Conservation (phyloP, 257 asterid species). For the Solanum phureja region DNA sequence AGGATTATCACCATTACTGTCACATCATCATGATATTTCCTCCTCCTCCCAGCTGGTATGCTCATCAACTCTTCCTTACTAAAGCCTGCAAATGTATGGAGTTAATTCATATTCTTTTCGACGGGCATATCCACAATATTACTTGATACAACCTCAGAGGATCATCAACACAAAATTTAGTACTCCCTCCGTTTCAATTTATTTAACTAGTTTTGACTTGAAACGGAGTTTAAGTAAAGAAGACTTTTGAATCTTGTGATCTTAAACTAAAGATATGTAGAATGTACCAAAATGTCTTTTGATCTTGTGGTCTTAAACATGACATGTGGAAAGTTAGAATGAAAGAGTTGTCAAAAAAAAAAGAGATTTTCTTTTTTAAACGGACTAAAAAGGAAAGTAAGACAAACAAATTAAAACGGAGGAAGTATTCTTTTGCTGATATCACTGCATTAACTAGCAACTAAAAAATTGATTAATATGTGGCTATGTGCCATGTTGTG, state of each 20-base stretch:
- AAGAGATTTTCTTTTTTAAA: too few species aligned
- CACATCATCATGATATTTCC: slow-evolving; percentile 84
- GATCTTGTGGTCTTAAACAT: background rate
- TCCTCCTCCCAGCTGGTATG: slow-evolving; percentile 81
- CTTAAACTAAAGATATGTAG: background rate
- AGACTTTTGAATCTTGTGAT: too few species aligned
- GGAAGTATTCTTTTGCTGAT: background rate
- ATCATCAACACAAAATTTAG: background rate
- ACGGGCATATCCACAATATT: background rate
- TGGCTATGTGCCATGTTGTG: background rate
- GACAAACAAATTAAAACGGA: background rate
- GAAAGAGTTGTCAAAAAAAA: fast-evolving
- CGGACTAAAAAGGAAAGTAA: background rate
- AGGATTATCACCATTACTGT: slow-evolving; percentile 73
- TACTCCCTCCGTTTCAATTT: background rate
- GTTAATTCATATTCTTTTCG: background rate
- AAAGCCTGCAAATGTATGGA: slow-evolving; percentile 38
- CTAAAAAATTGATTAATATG: background rate
- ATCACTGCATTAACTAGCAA: background rate
- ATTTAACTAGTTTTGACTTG: background rate
- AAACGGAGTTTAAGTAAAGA: background rate
- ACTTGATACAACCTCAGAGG: background rate
- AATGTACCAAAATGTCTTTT: background rate
- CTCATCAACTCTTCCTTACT: slow-evolving; percentile 87
- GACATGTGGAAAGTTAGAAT: background rate